These are phyloP conservation scores for Rhizopogon rudus DNA, from an alignment of 768 basidiomycete genomes.

Conservation along the genomic window DNA sequence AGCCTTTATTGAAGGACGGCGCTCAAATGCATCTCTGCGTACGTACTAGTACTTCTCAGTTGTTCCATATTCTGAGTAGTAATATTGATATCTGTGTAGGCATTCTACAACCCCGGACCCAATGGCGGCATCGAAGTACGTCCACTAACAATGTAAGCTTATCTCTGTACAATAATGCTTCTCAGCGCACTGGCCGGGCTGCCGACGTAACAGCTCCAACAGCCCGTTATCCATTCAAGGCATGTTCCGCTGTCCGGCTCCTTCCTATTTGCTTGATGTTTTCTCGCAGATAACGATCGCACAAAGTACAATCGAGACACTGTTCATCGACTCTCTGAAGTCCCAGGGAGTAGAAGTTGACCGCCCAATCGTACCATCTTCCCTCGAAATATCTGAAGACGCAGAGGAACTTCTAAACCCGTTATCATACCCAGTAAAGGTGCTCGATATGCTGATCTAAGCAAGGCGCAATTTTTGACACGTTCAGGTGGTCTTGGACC, in stretches of 20 bases:
- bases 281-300: slow-evolving; percentile 29
- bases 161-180: not conserved
- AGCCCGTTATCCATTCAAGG: slow-evolving; percentile 72
- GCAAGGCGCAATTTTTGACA: not conserved
- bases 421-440: slow-evolving; percentile 29
- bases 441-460: not conserved
- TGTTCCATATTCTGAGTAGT: not conserved
- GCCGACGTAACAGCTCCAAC: slow-evolving; percentile 57
- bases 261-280: not conserved
- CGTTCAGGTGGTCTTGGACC: slow-evolving; percentile 3
- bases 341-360: slow-evolving; percentile 28
- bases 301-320: slow-evolving; percentile 37
- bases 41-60: slow-evolving; percentile 15
- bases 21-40: slow-evolving; percentile 70
- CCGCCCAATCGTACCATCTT: slow-evolving; percentile 26
- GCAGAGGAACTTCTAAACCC: slow-evolving; percentile 29
- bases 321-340: slow-evolving; percentile 38
- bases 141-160: not conserved
- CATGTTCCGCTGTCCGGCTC: slow-evolving; percentile 13
- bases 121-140: slow-evolving; percentile 58
- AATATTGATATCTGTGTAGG: slow-evolving; percentile 31
- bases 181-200: slow-evolving; percentile 56
- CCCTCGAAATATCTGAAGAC: slow-evolving; percentile 31
- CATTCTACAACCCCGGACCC: slow-evolving; percentile 67
- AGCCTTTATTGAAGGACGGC: slow-evolving; percentile 56